These are phyloP conservation scores for Plectosphaerella cucumerina DNA, from an alignment of 2,329 filamentous ascomycete species.

Conservation along the genomic window DNA sequence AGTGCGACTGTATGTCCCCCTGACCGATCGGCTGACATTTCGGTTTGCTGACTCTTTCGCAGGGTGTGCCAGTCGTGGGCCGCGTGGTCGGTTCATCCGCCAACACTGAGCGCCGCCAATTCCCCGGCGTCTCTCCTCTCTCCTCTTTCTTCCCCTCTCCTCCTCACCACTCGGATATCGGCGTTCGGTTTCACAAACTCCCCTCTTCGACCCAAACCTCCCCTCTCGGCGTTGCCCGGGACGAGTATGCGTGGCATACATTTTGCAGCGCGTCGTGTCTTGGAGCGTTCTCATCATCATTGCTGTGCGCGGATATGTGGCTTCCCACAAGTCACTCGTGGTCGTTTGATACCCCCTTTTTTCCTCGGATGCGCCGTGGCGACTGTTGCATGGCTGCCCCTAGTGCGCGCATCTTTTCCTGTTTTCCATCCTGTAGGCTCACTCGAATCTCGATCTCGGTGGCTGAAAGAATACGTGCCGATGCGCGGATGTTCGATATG, in stretches of 20 bases:
- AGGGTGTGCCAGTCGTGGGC: conserved; percentile 14
- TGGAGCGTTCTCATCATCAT: too few species aligned
- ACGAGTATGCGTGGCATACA: background rate
- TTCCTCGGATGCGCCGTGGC: too few species aligned
- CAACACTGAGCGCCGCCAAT: conserved; percentile 6
- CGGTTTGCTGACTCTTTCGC: background rate
- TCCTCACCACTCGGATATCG: background rate
- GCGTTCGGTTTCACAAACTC: background rate
- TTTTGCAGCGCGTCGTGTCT: too few species aligned
- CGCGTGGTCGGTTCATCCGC: conserved; percentile 13
- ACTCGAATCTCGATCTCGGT: too few species aligned
- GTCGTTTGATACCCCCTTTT: too few species aligned
- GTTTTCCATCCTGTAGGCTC: too few species aligned
- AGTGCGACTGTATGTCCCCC: conserved; percentile 43
- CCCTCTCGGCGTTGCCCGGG: background rate
- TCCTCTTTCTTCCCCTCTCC: background rate
- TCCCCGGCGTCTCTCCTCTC: background rate
- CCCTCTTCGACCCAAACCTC: background rate
- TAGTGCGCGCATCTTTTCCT: too few species aligned
- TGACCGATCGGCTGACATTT: conserved; percentile 1
- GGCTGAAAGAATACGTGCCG: too few species aligned
- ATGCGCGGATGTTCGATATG: too few species aligned
- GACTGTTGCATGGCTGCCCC: too few species aligned
- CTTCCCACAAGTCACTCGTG: too few species aligned
- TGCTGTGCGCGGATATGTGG: too few species aligned